A percentile compares a stretch with the other conserved stretches of the same genome.
These are phyloP conservation scores for Phytophthora pinifolia DNA, from an alignment of 352 stramenopile species.

Conservation along the genomic window DNA sequence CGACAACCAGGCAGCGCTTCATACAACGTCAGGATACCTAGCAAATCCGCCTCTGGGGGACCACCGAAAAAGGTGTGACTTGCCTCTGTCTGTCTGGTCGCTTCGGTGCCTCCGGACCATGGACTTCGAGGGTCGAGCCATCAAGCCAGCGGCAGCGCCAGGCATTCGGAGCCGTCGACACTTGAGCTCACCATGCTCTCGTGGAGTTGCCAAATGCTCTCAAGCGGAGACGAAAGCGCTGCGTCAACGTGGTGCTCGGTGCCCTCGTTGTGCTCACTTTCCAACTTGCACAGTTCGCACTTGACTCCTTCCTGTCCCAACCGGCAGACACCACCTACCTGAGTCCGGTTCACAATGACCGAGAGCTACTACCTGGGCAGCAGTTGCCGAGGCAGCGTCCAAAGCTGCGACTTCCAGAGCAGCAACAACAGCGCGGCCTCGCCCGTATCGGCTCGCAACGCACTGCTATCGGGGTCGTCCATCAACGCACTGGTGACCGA, in stretches of 20 bases:
- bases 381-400: conserved; percentile 33
- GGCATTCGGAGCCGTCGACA: conserved; percentile 31
- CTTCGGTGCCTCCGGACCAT: neutral
- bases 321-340: neutral
- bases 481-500: conserved; percentile 37
- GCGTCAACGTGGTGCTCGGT: conserved; percentile 18
- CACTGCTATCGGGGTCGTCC: conserved; percentile 28
- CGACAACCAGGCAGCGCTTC: conserved; percentile 3
- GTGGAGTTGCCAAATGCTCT: conserved; percentile 9
- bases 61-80: conserved; percentile 20
- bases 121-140: conserved; percentile 7
- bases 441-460: conserved; percentile 29
- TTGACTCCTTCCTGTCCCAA: conserved; percentile 3
- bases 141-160: conserved; percentile 35
- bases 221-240: conserved; percentile 1
- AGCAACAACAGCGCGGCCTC: conserved; percentile 32
- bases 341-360: conserved; percentile 20
- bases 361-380: conserved; percentile 35
- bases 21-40: conserved; percentile 22
- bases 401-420: conserved; percentile 38
- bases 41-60: conserved; percentile 1
- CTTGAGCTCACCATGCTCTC: neutral
- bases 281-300: conserved; percentile 16
- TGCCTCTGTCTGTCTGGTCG: conserved; percentile 9
- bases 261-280: conserved; percentile 20